These are phyloP conservation scores for Haplosporangium sp. DNA, from an alignment of 371 early-diverging fungal species.

Conservation along the genomic window DNA sequence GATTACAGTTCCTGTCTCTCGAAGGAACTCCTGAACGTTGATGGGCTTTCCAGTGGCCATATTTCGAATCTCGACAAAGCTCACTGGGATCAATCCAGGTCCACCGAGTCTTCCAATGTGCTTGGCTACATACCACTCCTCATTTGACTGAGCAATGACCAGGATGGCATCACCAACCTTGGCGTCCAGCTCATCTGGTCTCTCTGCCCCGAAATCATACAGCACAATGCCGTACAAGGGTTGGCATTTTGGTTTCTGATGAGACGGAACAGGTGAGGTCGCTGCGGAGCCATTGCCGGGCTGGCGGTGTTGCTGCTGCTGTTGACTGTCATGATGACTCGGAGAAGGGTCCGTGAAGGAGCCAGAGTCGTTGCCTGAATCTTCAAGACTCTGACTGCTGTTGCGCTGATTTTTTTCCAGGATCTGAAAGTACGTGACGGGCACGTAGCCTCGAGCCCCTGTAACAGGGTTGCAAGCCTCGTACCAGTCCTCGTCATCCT, in stretches of 20 bases:
- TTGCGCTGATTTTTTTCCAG: slow-evolving; percentile 32
- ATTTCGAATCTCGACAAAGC: slow-evolving; percentile 82
- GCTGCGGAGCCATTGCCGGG: slow-evolving; percentile 10
- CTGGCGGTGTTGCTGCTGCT: slow-evolving; percentile 23
- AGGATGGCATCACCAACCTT: slow-evolving; percentile 79
- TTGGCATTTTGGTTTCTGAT: slow-evolving; percentile 51
- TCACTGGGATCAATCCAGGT: slow-evolving; percentile 84
- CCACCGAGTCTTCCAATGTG: slow-evolving; percentile 73
- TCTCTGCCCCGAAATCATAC: slow-evolving; percentile 82
- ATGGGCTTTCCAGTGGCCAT: slow-evolving; percentile 42
- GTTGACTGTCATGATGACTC: slow-evolving; percentile 14
- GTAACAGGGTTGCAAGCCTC: slow-evolving; percentile 88
- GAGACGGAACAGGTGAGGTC: slow-evolving; percentile 18
- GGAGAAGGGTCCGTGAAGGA: slow-evolving; percentile 32
- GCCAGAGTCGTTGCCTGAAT: slow-evolving; percentile 46
- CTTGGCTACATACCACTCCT: slow-evolving; percentile 88
- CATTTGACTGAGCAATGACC: slow-evolving; percentile 82
- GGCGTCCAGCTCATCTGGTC: slow-evolving; percentile 81
- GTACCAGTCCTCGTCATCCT: slow-evolving; percentile 80
- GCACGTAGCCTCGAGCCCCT: slow-evolving; percentile 84
- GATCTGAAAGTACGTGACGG: slow-evolving; percentile 81
- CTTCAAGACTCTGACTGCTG: slow-evolving; percentile 41
- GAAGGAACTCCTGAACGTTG: slow-evolving; percentile 20
- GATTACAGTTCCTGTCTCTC: slow-evolving; percentile 43
- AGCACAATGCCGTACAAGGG: slow-evolving; percentile 78